Evolutionary conservation across 805 yeast species (phyloP).

Genomic region (Lipomyces anomalus): DNA sequence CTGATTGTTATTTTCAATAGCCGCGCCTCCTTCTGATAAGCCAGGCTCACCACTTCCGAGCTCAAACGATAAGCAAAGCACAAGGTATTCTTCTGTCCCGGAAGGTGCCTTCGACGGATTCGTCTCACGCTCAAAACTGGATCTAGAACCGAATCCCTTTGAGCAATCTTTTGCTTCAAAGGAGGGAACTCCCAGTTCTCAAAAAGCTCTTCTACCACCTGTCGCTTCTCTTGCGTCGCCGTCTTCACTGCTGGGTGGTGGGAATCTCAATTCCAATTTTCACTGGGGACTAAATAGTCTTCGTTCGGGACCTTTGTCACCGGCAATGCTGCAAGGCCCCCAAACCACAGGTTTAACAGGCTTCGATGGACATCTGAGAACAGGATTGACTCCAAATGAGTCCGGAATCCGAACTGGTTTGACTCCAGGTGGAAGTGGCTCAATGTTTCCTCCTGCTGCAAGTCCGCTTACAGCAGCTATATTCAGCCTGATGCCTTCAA

Average conservation of each 20-base stretch:
- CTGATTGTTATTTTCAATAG: too few species aligned
- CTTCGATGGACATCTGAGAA: constrained; percentile 29
- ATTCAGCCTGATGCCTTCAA: constrained; percentile 34
- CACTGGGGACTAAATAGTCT: constrained; percentile 24
- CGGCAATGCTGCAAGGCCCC: constrained; percentile 35
- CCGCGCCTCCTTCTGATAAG: too few species aligned
- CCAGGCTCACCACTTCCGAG: too few species aligned
- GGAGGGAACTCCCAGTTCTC: constrained; percentile 10
- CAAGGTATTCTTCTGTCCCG: not conserved
- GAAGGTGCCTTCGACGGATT: not conserved
- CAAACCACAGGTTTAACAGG: constrained; percentile 21
- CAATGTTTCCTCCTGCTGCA: constrained; percentile 38
- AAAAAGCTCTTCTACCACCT: constrained; percentile 22
- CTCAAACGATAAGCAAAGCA: not conserved
- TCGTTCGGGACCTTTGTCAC: constrained; percentile 35
- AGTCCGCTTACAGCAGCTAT: constrained; percentile 35
- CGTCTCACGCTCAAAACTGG: constrained; percentile 38
- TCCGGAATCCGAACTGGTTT: constrained; percentile 51
- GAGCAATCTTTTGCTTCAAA: constrained; percentile 87
- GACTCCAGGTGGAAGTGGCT: constrained; percentile 35
- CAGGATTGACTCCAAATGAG: constrained; percentile 75
- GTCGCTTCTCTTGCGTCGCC: constrained; percentile 26
- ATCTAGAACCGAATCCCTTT: constrained; percentile 89
- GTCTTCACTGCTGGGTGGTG: constrained; percentile 10
- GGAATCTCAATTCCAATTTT: constrained; percentile 8